Conservation (phyloP, 495 filamentous ascomycete species). For the Lasiosphaeria hispida region DNA sequence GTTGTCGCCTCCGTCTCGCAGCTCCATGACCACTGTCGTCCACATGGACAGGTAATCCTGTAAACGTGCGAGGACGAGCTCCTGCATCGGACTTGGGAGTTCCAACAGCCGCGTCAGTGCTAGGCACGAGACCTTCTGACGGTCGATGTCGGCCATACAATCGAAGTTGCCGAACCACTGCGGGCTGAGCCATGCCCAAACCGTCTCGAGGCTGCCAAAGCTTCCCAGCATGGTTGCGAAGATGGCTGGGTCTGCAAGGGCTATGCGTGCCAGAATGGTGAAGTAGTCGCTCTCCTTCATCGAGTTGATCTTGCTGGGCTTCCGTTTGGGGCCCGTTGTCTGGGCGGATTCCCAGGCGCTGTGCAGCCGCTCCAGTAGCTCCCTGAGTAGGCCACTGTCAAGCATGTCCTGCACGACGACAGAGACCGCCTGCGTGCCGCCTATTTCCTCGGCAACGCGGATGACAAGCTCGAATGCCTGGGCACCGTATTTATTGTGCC, state of each 20-base stretch:
- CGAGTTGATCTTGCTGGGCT: constrained; percentile 58
- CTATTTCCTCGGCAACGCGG: constrained; percentile 64
- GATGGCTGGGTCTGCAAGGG: constrained; percentile 62
- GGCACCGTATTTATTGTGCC: constrained; percentile 64
- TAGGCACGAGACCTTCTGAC: constrained; percentile 78
- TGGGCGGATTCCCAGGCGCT: constrained; percentile 69
- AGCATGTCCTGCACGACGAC: constrained; percentile 67
- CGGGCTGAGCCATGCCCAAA: constrained; percentile 68
- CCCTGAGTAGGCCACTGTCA: constrained; percentile 61
- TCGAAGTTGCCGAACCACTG: constrained; percentile 92
- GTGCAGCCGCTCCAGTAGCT: constrained; percentile 68
- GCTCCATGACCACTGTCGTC: constrained; percentile 45
- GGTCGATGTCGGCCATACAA: constrained; percentile 67
- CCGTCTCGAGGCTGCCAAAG: constrained; percentile 44
- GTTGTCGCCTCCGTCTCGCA: constrained; percentile 32
- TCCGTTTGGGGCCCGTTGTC: constrained; percentile 72
- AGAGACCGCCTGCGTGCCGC: constrained; percentile 61
- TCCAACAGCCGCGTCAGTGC: constrained; percentile 79
- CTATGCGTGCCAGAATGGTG: constrained; percentile 75
- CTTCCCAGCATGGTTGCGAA: constrained; percentile 58
- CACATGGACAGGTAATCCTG: constrained; percentile 57
- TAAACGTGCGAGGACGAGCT: constrained; percentile 42
- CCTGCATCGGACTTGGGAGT: constrained; percentile 52
- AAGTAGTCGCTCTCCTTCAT: constrained; percentile 81
- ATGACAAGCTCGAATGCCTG: constrained; percentile 70